Base-by-base conservation (phyloP, 345 rosid species). In the Draba incana region DNA sequence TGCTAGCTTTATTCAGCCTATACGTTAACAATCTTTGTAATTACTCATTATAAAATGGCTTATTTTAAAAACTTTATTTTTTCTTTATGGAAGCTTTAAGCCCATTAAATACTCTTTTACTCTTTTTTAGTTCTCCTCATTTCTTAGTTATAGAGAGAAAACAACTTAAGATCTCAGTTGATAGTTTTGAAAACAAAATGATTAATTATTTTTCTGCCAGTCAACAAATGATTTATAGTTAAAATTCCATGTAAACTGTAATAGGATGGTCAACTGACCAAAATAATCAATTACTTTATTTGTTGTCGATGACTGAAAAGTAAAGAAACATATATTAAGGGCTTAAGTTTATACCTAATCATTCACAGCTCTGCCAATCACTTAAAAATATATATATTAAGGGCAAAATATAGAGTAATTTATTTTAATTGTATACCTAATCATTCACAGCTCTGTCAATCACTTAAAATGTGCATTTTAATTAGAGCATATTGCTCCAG, bases 41-140 rank as follows among this genome's bases (percentile, higher is more conserved):
- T 28, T 16, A 60, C 57, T 67, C 72, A 67, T 56, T 46, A 51
- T 51, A 66, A 33, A 43, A 60, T 59, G 57, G 37, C 62, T 73
- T 73, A 63, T 60, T 74, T 66, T 4, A 8, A 66, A 59, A 50
- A 58, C 48, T 66, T 51, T 66, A 0, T 2, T 71, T 74, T 52
- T 42, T 20, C 68, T 74, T 74, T 74, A 60, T 74, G 77, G 68
- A 66, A 66, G 72, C 72, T 74, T 74, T 74, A 52, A 35, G 7
- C 72, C 43, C 62, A 66, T 73, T 58, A 23, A 57, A 9, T 24
- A 58, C 62, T 49, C 42, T 57, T 20, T 20, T 31, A 11, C 58
- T 35, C 46, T 38, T 46, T n/a, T 45, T 45, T 54, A 8, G 39
- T 42, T 28, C 74, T 23, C 41, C 53, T 43, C 42, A 57, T 58